phyloP scores from a whole-genome alignment of 108 stramenopile genomes.

The Cyclotella choctawhatcheeana region DNA sequence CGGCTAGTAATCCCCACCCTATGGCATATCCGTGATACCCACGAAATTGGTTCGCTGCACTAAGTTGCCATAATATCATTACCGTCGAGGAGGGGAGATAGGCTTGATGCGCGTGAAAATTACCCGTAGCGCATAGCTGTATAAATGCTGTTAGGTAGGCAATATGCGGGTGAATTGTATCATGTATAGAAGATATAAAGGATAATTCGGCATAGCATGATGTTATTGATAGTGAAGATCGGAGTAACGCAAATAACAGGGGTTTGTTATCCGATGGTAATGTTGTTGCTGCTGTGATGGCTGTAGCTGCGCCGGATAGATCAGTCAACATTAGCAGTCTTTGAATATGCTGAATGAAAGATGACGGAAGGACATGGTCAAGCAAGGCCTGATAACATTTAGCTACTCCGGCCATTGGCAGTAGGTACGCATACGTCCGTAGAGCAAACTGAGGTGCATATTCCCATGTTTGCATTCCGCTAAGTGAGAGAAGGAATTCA shows the following conservation, averaged over 20 bases:
- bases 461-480: conserved; percentile 93
- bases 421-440: conserved; percentile 93
- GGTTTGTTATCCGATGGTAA: conserved; percentile 23
- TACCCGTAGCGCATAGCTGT: conserved; percentile 74
- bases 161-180: background rate
- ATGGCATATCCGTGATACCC: conserved; percentile 53
- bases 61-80: conserved; percentile 65
- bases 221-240: conserved; percentile 25
- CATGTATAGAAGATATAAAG: conserved; percentile 32
- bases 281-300: background rate
- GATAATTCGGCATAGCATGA: conserved; percentile 40
- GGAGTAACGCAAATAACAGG: conserved; percentile 45
- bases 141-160: conserved; percentile 56
- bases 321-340: conserved; percentile 11
- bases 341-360: conserved; percentile 23
- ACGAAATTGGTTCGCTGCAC: conserved; percentile 56
- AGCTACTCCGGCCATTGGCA: conserved; percentile 61
- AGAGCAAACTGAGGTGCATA: conserved; percentile 92
- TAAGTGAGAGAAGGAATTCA: background rate
- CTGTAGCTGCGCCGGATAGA: background rate
- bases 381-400: conserved; percentile 20
- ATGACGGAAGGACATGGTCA: conserved; percentile 15
- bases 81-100: conserved; percentile 85
- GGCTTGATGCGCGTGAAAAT: conserved; percentile 78
- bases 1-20: conserved; percentile 75